A percentile compares a stretch with the other conserved stretches of the same genome.
phyloP scores from a whole-genome alignment of 805 yeast species.

The Teunomyces cretensis region DNA sequence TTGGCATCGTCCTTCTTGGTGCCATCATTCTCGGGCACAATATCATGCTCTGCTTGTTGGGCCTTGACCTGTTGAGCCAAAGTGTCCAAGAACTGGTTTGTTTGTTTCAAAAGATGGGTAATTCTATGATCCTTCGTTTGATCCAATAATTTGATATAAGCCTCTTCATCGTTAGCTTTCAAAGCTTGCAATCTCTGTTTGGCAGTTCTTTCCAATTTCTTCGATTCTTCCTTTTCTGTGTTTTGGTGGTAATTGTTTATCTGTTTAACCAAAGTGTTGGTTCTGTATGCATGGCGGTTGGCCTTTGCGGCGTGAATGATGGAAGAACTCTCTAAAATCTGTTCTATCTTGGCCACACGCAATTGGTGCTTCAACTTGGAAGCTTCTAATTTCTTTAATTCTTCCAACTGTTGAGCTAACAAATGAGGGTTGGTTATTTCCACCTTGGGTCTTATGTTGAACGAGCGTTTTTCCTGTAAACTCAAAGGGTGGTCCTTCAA shows the following conservation, averaged over 20 bases:
- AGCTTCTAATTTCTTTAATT: constrained; percentile 61
- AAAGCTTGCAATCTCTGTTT: constrained; percentile 84
- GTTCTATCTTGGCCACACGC: constrained; percentile 25
- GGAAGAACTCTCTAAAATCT: constrained; percentile 26
- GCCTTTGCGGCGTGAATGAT: constrained; percentile 19
- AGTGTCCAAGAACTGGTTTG: constrained; percentile 74
- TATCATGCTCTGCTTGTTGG: constrained; percentile 58
- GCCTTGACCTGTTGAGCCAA: constrained; percentile 76
- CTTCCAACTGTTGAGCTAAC: constrained; percentile 73
- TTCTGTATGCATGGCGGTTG: constrained; percentile 24
- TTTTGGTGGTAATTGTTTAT: constrained; percentile 50
- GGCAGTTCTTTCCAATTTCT: constrained; percentile 75
- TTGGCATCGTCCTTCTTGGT: constrained; percentile 32
- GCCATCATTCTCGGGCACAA: constrained; percentile 31
- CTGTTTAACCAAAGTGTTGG: constrained; percentile 28
- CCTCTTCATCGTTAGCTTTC: constrained; percentile 86
- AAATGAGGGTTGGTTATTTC: constrained; percentile 73
- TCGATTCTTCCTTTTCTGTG: constrained; percentile 74
- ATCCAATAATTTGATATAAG: constrained; percentile 77
- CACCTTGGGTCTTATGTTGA: constrained; percentile 65
- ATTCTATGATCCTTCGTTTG: constrained; percentile 87
- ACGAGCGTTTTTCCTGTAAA: constrained; percentile 66
- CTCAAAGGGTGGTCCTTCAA: constrained; percentile 55
- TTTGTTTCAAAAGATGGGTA: constrained; percentile 77
- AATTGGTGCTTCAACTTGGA: constrained; percentile 19